Percentiles rank a stretch among this genome's conserved stretches.
Conservation (phyloP, 83 land plant genomes). For the Thuja plicata region DNA sequence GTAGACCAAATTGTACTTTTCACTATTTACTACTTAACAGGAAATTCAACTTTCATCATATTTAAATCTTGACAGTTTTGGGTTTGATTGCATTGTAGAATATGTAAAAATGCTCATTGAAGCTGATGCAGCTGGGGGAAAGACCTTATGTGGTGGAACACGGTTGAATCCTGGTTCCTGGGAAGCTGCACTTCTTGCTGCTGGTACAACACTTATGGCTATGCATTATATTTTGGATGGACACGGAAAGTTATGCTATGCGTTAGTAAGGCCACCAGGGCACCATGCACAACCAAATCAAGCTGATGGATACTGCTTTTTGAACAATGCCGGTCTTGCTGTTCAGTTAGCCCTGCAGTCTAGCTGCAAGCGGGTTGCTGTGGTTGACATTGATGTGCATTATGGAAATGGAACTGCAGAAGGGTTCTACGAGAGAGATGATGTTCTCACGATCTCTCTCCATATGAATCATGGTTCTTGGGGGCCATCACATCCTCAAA, state of each 20-base stretch:
- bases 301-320: conserved; percentile 93
- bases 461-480: conserved; percentile 97
- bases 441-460: conserved; percentile 83
- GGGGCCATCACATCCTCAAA: conserved; percentile 91
- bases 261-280: conserved; percentile 90
- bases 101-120: conserved; percentile 67
- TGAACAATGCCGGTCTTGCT: conserved; percentile 90
- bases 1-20: background rate
- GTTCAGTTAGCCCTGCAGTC: conserved; percentile 63
- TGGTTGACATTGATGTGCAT: conserved; percentile 91
- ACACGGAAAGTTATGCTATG: conserved; percentile 68
- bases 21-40: background rate
- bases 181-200: conserved; percentile 86
- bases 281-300: conserved; percentile 92
- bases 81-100: conserved; percentile 39
- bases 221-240: conserved; percentile 76
- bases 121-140: conserved; percentile 65
- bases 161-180: conserved; percentile 82
- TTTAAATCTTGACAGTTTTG: background rate
- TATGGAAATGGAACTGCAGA: conserved; percentile 96
- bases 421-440: conserved; percentile 68
- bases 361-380: conserved; percentile 60
- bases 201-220: conserved; percentile 81
- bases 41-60: background rate
- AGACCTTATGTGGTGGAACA: conserved; percentile 58